Evolutionary conservation across 306 rosid genomes (phyloP), one percentile per base, ranked within the genome.

Genomic region (Sechiopsis laciniata): DNA sequence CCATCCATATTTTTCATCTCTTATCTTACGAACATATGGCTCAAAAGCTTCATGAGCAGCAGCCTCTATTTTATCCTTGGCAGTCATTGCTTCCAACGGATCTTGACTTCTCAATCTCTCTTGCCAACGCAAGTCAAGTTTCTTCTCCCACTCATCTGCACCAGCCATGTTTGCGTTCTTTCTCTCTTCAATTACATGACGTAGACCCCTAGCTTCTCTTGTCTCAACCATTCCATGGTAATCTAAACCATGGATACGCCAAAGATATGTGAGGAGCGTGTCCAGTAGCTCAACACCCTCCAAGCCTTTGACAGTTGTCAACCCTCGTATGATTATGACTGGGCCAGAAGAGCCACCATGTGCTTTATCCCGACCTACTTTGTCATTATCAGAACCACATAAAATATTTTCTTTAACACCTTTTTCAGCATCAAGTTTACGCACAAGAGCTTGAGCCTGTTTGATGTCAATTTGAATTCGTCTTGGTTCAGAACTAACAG

Each of bases 1-100:
- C 99, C 99, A 95, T 72, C 99, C 99, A 83, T 91, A 95, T 80
- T 91, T 95, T 73, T 95, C 99, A 89, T 95, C 99, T 84, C 99
- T 89, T 70, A 95, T 95, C 82, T 95, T 95, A 66, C 99, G 83
- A 29, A 95, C 92, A 77, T 74, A 87, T 46, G 99, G 99, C 83
- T 88, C 99, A 80, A 95, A 80, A 69, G 84, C 86, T 83, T 89
- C 96, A 76, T 45, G 80, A 68, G 99, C 97, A 55, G 95, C 88
- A 61, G 97, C 90, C 76, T 91, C 99, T 84, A 95, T 89, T 83
- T 88, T 95, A 75, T 95, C 99, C 87, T 88, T 95, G 21, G 90
- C 99, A 77, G 97, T 82, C 99, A 91, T 91, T 76, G 88, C 73
- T 83, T 95, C 99, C 85, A 95, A 80, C 52, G 89, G 96, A 84